Evolutionary conservation across 2,329 filamentous ascomycete species (phyloP), one percentile per base, ranked within the genome.

Genomic region (Madurella mycetomatis): DNA sequence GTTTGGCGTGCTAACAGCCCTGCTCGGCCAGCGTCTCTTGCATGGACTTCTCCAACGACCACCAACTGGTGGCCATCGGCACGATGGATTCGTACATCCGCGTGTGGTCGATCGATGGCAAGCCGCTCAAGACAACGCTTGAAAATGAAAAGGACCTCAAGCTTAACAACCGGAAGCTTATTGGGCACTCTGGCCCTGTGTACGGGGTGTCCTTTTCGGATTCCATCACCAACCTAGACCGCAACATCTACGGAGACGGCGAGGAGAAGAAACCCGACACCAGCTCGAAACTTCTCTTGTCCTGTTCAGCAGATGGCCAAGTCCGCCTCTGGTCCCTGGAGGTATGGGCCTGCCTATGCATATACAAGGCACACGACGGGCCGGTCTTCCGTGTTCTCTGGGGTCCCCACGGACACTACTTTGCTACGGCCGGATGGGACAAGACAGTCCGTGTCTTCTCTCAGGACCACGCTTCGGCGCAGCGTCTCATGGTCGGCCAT

Each of bases 321-420:
- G 82, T 97, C 60, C 87, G 94, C 2, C 80, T 99, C 2, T 99
- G 94, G 94, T 95, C 88, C 12, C 75, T 97, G 2, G 91, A 96
- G 62, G 84, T 88, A 15, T 97, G 90, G 86, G 83, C 87, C n/a
- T 95, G 90, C 63, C 79, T 97, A 48, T 94, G 95, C 49, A 84
- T 95, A 12, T 99, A 96, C 76, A 95, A 92, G 66, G 91, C 90
- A 1, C 94, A 97, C 65, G 88, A 92, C 60, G 88, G 88, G 2
- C 92, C 94, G 0, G 86, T 96, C 5, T 94, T 90, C 81, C 87
- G 92, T 62, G 80, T 96, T 5, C 81, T 85, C 12, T 99, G 92
- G 88, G 87, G 90, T 4, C 94, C 94, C 0, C 92, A 91, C 53
- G 94, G 94, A 0, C 92, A 97, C 71, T 99, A 99, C 73, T 99